phyloP scores from a whole-genome alignment of 306 rosid genomes.

The Dryas drummondii region DNA sequence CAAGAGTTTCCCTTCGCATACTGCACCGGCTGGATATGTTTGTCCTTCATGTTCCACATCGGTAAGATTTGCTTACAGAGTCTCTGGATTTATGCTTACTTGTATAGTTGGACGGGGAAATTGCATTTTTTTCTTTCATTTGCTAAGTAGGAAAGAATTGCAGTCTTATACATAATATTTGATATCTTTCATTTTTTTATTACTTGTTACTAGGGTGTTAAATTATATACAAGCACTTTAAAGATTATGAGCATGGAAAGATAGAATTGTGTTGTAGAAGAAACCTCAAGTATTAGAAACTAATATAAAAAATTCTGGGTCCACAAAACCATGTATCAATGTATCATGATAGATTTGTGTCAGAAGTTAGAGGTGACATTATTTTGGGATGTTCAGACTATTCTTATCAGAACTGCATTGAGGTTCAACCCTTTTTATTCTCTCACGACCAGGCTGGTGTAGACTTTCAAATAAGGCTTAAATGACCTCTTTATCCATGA shows the following conservation, averaged over 20 bases:
- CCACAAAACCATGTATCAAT: not conserved
- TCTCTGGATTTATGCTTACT: not conserved
- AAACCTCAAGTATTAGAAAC: not conserved
- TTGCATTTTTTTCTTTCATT: not conserved
- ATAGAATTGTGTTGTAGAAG: not conserved
- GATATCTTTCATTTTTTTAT: not conserved
- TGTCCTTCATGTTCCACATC: constrained; percentile 90
- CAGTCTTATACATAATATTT: not conserved
- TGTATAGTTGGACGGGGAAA: not conserved
- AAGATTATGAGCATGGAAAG: constrained; percentile 1
- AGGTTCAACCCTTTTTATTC: not conserved
- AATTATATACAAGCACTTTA: not conserved
- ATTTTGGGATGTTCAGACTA: not conserved
- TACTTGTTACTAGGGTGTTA: not conserved
- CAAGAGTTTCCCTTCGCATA: constrained; percentile 90
- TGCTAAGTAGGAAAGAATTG: not conserved
- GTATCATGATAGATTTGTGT: not conserved
- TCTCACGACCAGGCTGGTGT: not conserved
- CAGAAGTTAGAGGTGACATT: not conserved
- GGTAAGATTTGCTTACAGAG: constrained; percentile 46
- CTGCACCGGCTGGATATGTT: constrained; percentile 96
- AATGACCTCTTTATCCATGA: not conserved
- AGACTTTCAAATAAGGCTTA: constrained; percentile 1
- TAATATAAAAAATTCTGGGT: not conserved
- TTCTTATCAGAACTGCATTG: not conserved